These are phyloP conservation scores for Coemansia sp. DNA, from an alignment of 371 early-diverging fungal species.

Conservation along the genomic window DNA sequence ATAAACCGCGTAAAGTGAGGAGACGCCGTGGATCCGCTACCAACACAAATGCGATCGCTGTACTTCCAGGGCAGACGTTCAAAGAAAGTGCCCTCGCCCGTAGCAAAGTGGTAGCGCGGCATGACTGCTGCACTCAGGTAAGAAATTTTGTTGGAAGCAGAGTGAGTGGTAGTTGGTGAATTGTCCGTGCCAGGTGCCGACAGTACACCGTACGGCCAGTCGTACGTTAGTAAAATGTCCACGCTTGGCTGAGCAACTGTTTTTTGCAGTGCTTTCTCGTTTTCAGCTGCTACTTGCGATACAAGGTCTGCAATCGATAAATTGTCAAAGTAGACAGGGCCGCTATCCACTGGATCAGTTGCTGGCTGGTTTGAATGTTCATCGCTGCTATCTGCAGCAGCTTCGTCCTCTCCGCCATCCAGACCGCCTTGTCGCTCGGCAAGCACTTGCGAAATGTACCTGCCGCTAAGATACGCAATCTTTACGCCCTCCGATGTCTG, in stretches of 20 bases:
- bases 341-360: slow-evolving; percentile 4
- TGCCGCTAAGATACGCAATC: slow-evolving; percentile 73
- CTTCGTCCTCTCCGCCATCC: not conserved
- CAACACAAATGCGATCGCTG: slow-evolving; percentile 48
- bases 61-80: slow-evolving; percentile 85
- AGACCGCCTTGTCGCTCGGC: slow-evolving; percentile 9
- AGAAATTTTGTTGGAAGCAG: slow-evolving; percentile 51
- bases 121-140: slow-evolving; percentile 58
- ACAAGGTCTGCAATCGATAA: slow-evolving; percentile 20
- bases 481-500: slow-evolving; percentile 70
- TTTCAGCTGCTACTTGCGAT: slow-evolving; percentile 47
- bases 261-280: slow-evolving; percentile 42
- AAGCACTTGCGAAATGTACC: slow-evolving; percentile 39
- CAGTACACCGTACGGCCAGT: slow-evolving; percentile 71
- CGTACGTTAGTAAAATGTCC: slow-evolving; percentile 77
- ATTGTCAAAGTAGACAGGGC: slow-evolving; percentile 14
- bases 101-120: slow-evolving; percentile 88
- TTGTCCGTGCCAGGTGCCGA: slow-evolving; percentile 20
- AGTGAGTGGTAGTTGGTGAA: slow-evolving; percentile 18
- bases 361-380: slow-evolving; percentile 15
- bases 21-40: slow-evolving; percentile 50
- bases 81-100: slow-evolving; percentile 64
- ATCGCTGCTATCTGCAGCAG: slow-evolving; percentile 17
- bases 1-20: slow-evolving; percentile 79
- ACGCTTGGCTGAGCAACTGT: slow-evolving; percentile 58